phyloP scores from a whole-genome alignment of 2,329 filamentous ascomycete species.

The Diaporthe sp. region DNA sequence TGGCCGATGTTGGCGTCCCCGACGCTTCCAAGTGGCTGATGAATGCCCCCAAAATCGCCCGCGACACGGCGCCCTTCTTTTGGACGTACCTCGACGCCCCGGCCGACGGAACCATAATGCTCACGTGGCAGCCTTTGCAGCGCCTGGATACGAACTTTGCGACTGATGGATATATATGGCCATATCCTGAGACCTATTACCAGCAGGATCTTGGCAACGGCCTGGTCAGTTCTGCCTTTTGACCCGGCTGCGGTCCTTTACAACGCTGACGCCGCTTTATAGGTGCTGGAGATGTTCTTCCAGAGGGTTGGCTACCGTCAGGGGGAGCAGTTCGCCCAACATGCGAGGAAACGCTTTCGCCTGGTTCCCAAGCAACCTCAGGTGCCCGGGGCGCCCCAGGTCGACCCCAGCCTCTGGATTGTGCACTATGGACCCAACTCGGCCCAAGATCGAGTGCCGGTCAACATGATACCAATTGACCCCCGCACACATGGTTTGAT shows the following conservation, averaged over 20 bases:
- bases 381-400: constrained; percentile 76
- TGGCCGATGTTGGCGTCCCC: constrained; percentile 78
- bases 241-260: background rate
- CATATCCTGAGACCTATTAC: constrained; percentile 82
- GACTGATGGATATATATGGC: constrained; percentile 94
- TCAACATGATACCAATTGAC: constrained; percentile 74
- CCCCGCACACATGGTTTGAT: constrained; percentile 72
- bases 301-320: constrained; percentile 86
- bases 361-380: constrained; percentile 80
- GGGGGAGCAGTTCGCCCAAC: constrained; percentile 80
- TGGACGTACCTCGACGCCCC: constrained; percentile 94
- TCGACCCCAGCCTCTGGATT: constrained; percentile 89
- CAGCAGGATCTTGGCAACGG: constrained; percentile 78
- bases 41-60: constrained; percentile 83
- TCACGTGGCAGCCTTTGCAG: constrained; percentile 89
- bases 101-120: constrained; percentile 82
- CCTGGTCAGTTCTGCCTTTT: constrained; percentile 59
- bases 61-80: constrained; percentile 87
- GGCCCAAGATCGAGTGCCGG: constrained; percentile 78
- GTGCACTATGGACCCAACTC: constrained; percentile 89
- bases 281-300: constrained; percentile 91
- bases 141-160: constrained; percentile 81
- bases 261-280: constrained; percentile 27
- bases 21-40: constrained; percentile 85
- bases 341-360: constrained; percentile 88